These are phyloP conservation scores for Tylopilus balloui DNA, from an alignment of 768 basidiomycete species.

Conservation along the genomic window DNA sequence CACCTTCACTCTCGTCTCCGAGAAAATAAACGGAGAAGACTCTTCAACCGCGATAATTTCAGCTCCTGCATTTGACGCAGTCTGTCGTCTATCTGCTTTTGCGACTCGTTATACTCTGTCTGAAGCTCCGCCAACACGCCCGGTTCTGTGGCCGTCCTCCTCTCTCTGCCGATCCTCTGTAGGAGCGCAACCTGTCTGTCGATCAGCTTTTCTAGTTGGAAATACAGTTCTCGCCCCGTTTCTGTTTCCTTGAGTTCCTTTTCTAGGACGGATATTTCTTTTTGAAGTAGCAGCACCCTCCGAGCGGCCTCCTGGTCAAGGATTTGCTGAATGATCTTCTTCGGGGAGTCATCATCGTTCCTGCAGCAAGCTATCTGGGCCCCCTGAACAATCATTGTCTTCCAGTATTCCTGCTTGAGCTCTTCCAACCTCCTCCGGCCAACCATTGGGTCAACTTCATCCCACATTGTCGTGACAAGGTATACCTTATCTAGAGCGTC, in stretches of 20 bases:
- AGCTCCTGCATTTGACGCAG: too few species aligned
- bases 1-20: too few species aligned
- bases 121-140: too few species aligned
- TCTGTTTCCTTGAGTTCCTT: constrained; percentile 9
- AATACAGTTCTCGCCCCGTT: constrained; percentile 7
- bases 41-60: too few species aligned
- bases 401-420: constrained; percentile 9
- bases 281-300: constrained; percentile 1
- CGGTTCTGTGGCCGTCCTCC: too few species aligned
- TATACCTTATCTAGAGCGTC: constrained; percentile 31
- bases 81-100: too few species aligned
- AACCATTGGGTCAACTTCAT: constrained; percentile 13
- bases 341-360: constrained; percentile 7
- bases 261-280: constrained; percentile 6
- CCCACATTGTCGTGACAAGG: too few species aligned
- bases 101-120: too few species aligned
- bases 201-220: constrained; percentile 7
- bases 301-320: background rate
- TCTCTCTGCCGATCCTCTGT: constrained; percentile 8
- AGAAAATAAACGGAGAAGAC: too few species aligned
- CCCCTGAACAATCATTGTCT: constrained; percentile 7
- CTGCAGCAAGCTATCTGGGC: constrained; percentile 6
- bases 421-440: constrained; percentile 19
- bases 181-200: constrained; percentile 9
- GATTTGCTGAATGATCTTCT: constrained; percentile 7